Conservation (phyloP, 768 basidiomycete species). For the Pulveroboletus sp. region DNA sequence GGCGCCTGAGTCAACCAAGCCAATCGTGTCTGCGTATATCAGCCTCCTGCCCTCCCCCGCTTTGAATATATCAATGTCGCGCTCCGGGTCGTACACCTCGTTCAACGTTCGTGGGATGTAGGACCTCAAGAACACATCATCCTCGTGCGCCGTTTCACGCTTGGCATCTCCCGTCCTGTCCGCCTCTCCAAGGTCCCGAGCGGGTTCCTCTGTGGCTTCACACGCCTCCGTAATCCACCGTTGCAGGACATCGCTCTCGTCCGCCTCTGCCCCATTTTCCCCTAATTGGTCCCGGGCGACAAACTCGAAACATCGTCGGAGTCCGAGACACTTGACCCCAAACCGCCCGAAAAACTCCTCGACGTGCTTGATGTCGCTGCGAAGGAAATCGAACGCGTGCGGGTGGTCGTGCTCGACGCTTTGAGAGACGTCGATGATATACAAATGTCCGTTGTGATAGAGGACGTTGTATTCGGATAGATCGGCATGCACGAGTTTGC, state of each 20-base stretch:
- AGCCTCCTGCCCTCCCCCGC: conserved; percentile 66
- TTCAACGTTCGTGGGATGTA: conserved; percentile 92
- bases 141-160: conserved; percentile 55
- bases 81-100: conserved; percentile 92
- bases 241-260: conserved; percentile 31
- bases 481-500: conserved; percentile 96
- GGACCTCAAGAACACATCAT: conserved; percentile 82
- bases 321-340: conserved; percentile 71
- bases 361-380: conserved; percentile 85
- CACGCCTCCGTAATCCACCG: conserved; percentile 45
- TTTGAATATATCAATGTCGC: conserved; percentile 74
- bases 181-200: conserved; percentile 10
- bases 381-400: conserved; percentile 91
- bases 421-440: conserved; percentile 97
- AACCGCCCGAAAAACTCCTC: conserved; percentile 86
- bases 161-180: conserved; percentile 12
- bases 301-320: conserved; percentile 85
- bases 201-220: conserved; percentile 14
- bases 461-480: conserved; percentile 98
- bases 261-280: conserved; percentile 27
- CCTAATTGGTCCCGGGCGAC: conserved; percentile 55
- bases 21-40: conserved; percentile 87
- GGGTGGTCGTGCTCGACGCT: conserved; percentile 99
- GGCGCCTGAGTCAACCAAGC: conserved; percentile 49
- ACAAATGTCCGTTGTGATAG: conserved; percentile 75